Percentiles rank a stretch among this genome's conserved stretches.
phyloP scores from a whole-genome alignment of 805 yeast species.

The Sugiyamaella floridensis region DNA sequence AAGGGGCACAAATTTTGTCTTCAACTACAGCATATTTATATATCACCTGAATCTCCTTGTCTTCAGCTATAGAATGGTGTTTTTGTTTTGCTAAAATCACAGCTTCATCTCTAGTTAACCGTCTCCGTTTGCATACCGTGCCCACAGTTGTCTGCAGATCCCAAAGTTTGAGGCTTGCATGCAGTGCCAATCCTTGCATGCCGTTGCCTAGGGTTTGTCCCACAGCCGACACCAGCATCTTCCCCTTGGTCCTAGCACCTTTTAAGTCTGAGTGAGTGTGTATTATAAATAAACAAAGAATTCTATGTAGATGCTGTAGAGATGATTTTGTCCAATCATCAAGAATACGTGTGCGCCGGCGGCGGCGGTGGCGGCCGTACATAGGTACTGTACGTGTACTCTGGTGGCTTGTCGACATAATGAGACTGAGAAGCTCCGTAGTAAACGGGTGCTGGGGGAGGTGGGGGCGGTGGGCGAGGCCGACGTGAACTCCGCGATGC shows the following conservation, averaged over 20 bases:
- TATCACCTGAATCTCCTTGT: no score
- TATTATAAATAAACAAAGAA: no score
- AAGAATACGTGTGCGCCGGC: not conserved
- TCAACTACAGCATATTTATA: no score
- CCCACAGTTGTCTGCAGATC: not conserved
- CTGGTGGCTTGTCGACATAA: not conserved
- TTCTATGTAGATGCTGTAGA: not conserved
- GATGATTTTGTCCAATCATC: not conserved
- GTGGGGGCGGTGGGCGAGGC: slow-evolving; percentile 2
- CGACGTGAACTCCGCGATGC: not conserved
- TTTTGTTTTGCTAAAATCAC: no score
- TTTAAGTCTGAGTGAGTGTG: not conserved
- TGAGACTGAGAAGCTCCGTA: not conserved
- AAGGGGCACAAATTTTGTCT: no score
- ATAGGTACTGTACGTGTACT: not conserved
- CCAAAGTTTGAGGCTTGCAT: not conserved
- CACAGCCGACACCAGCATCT: not conserved
- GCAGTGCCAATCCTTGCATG: not conserved
- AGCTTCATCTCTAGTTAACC: not conserved
- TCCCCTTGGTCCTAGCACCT: not conserved
- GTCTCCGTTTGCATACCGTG: not conserved
- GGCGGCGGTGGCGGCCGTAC: not conserved
- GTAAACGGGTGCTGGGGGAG: not conserved
- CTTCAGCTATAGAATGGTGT: no score
- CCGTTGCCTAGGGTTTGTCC: not conserved